Evolutionary conservation across 495 filamentous ascomycete genomes (phyloP).

Genomic region (Penicillium lagena): DNA sequence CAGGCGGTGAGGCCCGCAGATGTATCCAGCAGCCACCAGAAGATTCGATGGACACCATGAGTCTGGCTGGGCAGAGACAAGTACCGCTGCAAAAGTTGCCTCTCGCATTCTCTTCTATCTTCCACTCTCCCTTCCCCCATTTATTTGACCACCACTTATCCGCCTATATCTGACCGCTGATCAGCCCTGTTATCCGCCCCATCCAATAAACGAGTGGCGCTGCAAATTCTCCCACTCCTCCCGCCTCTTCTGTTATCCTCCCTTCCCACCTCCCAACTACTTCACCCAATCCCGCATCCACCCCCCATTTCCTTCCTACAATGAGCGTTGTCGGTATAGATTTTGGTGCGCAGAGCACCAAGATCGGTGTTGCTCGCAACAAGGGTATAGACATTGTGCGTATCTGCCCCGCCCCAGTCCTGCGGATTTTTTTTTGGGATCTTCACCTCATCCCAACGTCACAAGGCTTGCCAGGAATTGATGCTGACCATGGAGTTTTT

Average conservation of each 20-base stretch:
- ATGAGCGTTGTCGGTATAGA: conserved; percentile 87
- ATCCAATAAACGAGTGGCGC: conserved; percentile 27
- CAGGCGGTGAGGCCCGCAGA: conserved; percentile 24
- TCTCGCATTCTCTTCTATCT: not conserved
- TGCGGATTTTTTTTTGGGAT: not conserved
- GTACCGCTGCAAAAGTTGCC: no score
- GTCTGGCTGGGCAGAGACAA: no score
- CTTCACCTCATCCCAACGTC: not conserved
- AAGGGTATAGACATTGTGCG: conserved; percentile 98
- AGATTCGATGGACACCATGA: conserved; percentile 25
- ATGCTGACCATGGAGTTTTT: conserved; percentile 15
- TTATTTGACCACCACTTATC: conserved; percentile 1
- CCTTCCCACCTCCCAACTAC: conserved; percentile 9
- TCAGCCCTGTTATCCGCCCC: conserved; percentile 12
- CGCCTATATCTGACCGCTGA: conserved; percentile 4
- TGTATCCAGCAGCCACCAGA: conserved; percentile 31
- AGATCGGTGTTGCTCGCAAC: conserved; percentile 94
- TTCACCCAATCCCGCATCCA: conserved; percentile 8
- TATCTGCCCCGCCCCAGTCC: conserved; percentile 30
- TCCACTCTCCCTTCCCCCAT: not conserved
- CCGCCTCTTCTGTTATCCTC: conserved; percentile 18
- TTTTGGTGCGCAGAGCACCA: conserved; percentile 95
- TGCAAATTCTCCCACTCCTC: conserved; percentile 40
- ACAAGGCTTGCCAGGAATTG: not conserved
- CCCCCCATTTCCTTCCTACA: conserved; percentile 24